Evolutionary conservation across 139 green algal species (phyloP), one percentile per base, ranked within the genome.

Genomic region (Picochlorum sp.): DNA sequence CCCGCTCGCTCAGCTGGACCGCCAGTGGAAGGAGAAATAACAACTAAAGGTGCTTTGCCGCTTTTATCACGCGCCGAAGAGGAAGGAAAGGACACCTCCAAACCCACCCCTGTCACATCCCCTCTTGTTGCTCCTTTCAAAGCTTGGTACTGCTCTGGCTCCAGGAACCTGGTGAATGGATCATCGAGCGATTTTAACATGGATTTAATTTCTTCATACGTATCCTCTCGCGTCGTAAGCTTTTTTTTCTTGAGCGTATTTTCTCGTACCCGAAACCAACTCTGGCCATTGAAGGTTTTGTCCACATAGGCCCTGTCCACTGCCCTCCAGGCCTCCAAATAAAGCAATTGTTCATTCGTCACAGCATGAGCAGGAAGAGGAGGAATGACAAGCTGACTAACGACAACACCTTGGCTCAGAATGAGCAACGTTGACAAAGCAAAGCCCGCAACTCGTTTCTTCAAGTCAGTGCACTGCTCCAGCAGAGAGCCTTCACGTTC

Each of bases 231-330:
- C 41, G 63, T 81, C 15, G 49, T 49, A 82, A 96, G 85, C 0
- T 71, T 60, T 58, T 75, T 58, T 15, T 86, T 76, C 63, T 89
- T 88, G 34, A 95, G 41, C 21, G 71, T 82, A 30, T 79, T 49
- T 58, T 95, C 87, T 0, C 84, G 69, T 4, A 88, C 84, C 64
- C 79, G 80, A 75, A 97, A 96, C 92, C 92, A 98, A 74, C 62
- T 89, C 58, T 96, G 82, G 4, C 88, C 87, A 62, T 97, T 97
- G 84, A 98, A 98, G 21, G 63, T 83, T 69, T 98, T 98, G 78
- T 98, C 92, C 16, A 96, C 86, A 74, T 96, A 98, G 0, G 92
- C 92, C 10, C 91, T 80, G 66, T 98, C 91, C 28, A 98, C 82
- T 0, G 87, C 87, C 14, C 90, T 72, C 92, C 92, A 98, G 14